These are phyloP conservation scores for Madurella fahalii DNA, from an alignment of 2,329 filamentous ascomycete species.

Conservation along the genomic window DNA sequence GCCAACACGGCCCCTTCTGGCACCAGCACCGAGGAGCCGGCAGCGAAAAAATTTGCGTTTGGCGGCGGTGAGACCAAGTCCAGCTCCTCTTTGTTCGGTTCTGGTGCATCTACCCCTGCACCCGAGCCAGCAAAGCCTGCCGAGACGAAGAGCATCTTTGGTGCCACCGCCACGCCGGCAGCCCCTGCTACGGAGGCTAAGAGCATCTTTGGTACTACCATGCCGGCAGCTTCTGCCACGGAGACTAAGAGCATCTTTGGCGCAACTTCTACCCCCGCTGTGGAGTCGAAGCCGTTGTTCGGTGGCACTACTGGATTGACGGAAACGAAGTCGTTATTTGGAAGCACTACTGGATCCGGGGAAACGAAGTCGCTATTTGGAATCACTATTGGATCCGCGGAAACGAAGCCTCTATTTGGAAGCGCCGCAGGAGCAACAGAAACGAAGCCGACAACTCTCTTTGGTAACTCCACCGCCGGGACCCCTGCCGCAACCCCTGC, in stretches of 20 bases:
- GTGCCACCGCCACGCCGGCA: constrained; percentile 2
- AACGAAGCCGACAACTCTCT: constrained; percentile 23
- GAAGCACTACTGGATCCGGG: constrained; percentile 18
- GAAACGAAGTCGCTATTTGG: constrained; percentile 32
- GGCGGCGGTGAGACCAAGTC: constrained; percentile 17
- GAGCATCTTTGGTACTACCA: constrained; percentile 1
- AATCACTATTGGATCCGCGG: constrained; percentile 20
- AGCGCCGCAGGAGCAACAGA: constrained; percentile 37
- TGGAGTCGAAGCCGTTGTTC: constrained; percentile 30
- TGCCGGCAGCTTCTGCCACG: constrained; percentile 16
- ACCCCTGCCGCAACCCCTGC: constrained; percentile 8
- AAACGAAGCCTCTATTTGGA: constrained; percentile 31
- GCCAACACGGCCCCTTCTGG: constrained; percentile 9
- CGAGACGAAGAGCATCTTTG: constrained; percentile 20
- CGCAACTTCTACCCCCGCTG: constrained; percentile 14
- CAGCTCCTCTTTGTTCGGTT: constrained; percentile 19
- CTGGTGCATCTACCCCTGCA: constrained; percentile 16
- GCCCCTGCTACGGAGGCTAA: constrained; percentile 9
- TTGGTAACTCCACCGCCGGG: too few relatives aligned
- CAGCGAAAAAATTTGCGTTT: constrained; percentile 28
- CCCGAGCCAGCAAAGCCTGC: constrained; percentile 17
- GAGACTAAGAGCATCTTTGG: constrained; percentile 34
- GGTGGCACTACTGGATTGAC: constrained; percentile 24
- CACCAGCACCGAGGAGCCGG: constrained; percentile 17
- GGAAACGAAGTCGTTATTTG: constrained; percentile 28